Conservation (phyloP, 1,284 basidiomycete species). For the Cryptococcus sp. region DNA sequence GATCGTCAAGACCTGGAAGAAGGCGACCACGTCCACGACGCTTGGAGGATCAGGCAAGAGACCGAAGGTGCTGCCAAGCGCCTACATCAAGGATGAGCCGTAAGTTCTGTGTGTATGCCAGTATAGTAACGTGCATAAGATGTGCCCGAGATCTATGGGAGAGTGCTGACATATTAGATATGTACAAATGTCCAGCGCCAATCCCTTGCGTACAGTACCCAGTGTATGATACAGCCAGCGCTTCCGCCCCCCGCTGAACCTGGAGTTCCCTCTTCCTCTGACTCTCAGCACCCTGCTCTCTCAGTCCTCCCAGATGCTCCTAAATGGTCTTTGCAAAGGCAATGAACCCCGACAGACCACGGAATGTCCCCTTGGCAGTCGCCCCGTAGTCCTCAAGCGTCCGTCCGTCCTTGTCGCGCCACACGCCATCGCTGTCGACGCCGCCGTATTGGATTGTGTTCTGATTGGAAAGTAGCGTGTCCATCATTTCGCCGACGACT, state of each 20-base stretch:
- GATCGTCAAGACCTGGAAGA: too few relatives aligned
- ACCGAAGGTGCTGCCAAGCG: too few relatives aligned
- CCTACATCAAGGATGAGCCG: too few relatives aligned
- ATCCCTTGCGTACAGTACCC: too few relatives aligned
- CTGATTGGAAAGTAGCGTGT: conserved; percentile 62
- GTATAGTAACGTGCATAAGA: background rate
- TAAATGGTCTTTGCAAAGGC: conserved; percentile 40
- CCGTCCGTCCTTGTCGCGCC: conserved; percentile 60
- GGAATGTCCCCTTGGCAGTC: conserved; percentile 39
- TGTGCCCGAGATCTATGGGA: background rate
- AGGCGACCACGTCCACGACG: too few relatives aligned
- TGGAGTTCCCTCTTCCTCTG: background rate
- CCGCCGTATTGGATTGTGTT: conserved; percentile 66
- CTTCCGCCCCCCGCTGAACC: background rate
- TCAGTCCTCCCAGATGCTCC: background rate
- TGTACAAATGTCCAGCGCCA: background rate
- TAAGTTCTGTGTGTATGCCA: background rate
- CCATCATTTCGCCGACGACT: conserved; percentile 64
- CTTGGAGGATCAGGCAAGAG: too few relatives aligned
- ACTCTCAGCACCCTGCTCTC: background rate
- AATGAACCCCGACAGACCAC: conserved; percentile 42
- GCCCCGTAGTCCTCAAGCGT: conserved; percentile 48
- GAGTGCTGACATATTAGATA: background rate
- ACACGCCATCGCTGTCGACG: conserved; percentile 64
- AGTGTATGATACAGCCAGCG: background rate